Base-by-base conservation (phyloP, 176 grass and related monocot species). In the Elymus sibiricus region DNA sequence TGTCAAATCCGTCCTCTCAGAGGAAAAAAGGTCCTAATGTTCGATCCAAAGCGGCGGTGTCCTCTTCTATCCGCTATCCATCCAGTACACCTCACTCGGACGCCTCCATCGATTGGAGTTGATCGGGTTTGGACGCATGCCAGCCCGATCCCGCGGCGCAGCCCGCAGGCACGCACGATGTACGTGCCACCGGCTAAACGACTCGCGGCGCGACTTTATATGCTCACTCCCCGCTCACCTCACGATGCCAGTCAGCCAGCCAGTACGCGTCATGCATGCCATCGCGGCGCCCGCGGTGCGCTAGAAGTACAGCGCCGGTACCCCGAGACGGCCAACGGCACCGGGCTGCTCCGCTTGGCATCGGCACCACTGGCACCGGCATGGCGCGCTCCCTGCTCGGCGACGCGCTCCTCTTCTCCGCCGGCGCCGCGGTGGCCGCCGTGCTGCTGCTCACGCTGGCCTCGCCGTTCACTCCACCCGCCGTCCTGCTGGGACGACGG, bases 391-490 rank as follows among this genome's bases (percentile, higher is more conserved):
- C 92, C 25, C 70, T 62, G 28, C 70, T 95, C 84, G 17, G 12
- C 60, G 89, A 93, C 51, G 91, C 75, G 76, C 76, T 90, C 27
- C 81, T 95, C 85, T 93, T 98, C 85, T 60, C 87, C 17, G 72
- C 82, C n/a, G 95, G 91, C 64, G 93, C 89, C 70, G 78, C 17
- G 16, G 64, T 85, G 26, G 87, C 71, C 62, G 47, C 89, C 21
- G 70, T 89, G 72, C 74, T 94, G 74, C 84, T 93, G 76, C 64
- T 87, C 31, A 58, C 79, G 65, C 78, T 93, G 78, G 80, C 87
- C 21, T 78, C 88, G 64, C 88, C 89, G 12, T 80, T 92, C 91
- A 51, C 44, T 17, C 68, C 69, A 10, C 5, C 27, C 17, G 53
- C 6, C 39, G 2, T 7, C 38, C 42, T 51, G 6, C 9, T 26